Conservation (phyloP, 1,139 yeast genomes). For the Keqinozyma sinolaborantium region DNA sequence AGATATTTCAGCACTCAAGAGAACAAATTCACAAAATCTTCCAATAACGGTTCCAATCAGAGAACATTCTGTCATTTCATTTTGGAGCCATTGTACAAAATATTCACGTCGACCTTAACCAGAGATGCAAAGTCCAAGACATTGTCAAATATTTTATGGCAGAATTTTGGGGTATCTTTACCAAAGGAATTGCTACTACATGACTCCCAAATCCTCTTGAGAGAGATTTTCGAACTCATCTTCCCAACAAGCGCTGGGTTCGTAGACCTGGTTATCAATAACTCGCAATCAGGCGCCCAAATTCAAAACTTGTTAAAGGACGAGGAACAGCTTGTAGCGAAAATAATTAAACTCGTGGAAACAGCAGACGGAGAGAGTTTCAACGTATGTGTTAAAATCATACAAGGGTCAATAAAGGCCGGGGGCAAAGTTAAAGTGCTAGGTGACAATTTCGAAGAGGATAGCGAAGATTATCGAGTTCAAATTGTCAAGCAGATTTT, state of each 20-base stretch:
- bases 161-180: conserved; percentile 43
- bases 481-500: conserved; percentile 47
- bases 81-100: conserved; percentile 76
- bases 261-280: conserved; percentile 42
- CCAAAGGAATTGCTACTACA: conserved; percentile 34
- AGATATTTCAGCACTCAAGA: conserved; percentile 45
- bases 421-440: conserved; percentile 52
- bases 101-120: conserved; percentile 61
- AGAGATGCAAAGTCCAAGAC: conserved; percentile 42
- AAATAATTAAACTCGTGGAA: conserved; percentile 59
- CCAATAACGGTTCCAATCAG: conserved; percentile 22
- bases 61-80: conserved; percentile 69
- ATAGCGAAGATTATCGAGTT: conserved; percentile 51
- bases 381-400: conserved; percentile 57
- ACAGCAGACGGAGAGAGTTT: conserved; percentile 44
- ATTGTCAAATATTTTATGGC: conserved; percentile 36
- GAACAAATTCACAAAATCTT: conserved; percentile 42
- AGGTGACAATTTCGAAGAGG: conserved; percentile 52
- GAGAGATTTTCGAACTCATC: conserved; percentile 49
- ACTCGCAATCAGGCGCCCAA: conserved; percentile 40
- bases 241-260: conserved; percentile 55
- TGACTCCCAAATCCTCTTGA: conserved; percentile 59
- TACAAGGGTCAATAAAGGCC: conserved; percentile 52
- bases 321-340: conserved; percentile 35
- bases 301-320: background rate